Percentiles rank a stretch among this genome's conserved stretches.
These are phyloP conservation scores for Colletotrichum shisoi DNA, from an alignment of 2,329 filamentous ascomycete genomes.

Conservation along the genomic window DNA sequence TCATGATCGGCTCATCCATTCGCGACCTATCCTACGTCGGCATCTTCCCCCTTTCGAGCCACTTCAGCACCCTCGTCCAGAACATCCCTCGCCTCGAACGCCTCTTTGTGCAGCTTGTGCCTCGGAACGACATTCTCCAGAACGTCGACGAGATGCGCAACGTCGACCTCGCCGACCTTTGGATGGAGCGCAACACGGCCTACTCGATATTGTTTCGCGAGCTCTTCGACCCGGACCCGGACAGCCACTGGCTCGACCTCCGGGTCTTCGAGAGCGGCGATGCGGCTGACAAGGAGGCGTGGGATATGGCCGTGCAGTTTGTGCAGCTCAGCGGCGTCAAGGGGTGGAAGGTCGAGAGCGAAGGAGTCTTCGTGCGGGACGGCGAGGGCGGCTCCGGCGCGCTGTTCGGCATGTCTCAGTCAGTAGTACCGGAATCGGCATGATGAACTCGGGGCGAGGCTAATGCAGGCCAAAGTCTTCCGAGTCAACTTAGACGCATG, in stretches of 20 bases:
- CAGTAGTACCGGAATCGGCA: constrained; percentile 34
- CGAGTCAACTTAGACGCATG: constrained; percentile 44
- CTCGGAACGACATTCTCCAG: constrained; percentile 47
- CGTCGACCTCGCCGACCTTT: constrained; percentile 55
- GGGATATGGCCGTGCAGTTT: constrained; percentile 56
- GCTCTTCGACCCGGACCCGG: constrained; percentile 47
- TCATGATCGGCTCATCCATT: constrained; percentile 54
- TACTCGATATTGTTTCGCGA: constrained; percentile 58
- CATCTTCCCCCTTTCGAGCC: constrained; percentile 71
- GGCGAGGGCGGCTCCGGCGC: constrained; percentile 33
- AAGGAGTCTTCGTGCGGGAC: constrained; percentile 55
- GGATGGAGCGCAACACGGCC: constrained; percentile 63
- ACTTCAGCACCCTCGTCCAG: constrained; percentile 61
- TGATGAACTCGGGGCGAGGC: constrained; percentile 9
- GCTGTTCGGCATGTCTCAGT: constrained; percentile 36
- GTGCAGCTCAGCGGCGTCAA: constrained; percentile 48
- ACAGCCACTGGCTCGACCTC: constrained; percentile 52
- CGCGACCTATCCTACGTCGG: constrained; percentile 66
- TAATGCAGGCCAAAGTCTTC: constrained; percentile 31
- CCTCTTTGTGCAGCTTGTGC: constrained; percentile 62
- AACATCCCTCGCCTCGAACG: constrained; percentile 60
- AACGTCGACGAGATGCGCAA: constrained; percentile 51
- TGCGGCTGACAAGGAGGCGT: constrained; percentile 54
- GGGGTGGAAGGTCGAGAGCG: constrained; percentile 55
- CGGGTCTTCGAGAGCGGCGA: constrained; percentile 61